Conservation (phyloP, 345 rosid genomes). For the Salix exigua region DNA sequence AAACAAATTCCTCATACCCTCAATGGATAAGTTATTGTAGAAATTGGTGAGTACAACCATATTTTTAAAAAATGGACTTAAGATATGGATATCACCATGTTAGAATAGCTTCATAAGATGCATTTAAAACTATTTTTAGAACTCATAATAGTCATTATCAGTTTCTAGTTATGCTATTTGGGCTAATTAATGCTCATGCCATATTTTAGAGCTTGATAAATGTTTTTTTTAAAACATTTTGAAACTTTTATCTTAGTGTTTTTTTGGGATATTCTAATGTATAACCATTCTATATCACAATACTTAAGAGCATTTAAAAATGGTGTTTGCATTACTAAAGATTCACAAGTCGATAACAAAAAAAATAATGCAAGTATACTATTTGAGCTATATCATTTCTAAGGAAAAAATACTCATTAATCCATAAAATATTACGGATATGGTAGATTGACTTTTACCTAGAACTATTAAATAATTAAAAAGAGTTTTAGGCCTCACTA, state of each 20-base stretch:
- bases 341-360: neutral
- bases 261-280: neutral
- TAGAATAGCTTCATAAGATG: neutral
- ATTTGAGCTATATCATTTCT: neutral
- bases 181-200: neutral
- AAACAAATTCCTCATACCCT: neutral
- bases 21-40: neutral
- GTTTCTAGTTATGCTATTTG: neutral
- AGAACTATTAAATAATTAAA: neutral
- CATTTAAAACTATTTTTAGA: too few species aligned
- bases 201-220: neutral
- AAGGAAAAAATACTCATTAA: neutral
- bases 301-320: neutral
- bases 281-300: neutral
- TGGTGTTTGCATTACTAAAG: neutral
- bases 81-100: neutral
- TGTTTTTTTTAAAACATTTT: too few species aligned
- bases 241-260: neutral
- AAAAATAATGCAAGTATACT: neutral
- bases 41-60: neutral
- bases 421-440: neutral
- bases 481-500: neutral
- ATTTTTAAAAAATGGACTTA: neutral
- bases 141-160: neutral
- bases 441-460: neutral